Conservation (phyloP, 352 stramenopile species). For the Globisporangium alternatum region DNA sequence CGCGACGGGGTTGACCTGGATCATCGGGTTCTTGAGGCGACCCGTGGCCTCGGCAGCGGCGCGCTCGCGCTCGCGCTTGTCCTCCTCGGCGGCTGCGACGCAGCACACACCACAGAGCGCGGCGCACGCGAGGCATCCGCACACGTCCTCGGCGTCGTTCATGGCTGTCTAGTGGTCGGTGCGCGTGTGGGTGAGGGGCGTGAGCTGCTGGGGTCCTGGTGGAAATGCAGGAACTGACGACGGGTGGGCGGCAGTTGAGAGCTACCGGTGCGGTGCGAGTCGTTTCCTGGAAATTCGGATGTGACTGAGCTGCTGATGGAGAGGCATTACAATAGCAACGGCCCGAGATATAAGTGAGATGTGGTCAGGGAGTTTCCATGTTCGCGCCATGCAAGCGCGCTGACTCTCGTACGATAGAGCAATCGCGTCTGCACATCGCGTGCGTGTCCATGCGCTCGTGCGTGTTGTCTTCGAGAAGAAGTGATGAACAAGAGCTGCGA, state of each 20-base stretch:
- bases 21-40: conserved; percentile 52
- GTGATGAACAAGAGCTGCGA: neutral
- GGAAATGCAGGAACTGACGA: neutral
- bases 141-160: conserved; percentile 77
- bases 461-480: neutral
- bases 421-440: conserved; percentile 2
- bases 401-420: neutral
- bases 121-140: conserved; percentile 66
- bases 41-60: conserved; percentile 27
- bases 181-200: neutral
- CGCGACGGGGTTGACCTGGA: conserved; percentile 62
- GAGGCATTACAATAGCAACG: no score
- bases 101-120: conserved; percentile 75
- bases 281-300: conserved; percentile 6
- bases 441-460: neutral
- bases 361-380: conserved; percentile 7
- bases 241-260: neutral
- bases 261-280: neutral
- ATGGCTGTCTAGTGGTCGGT: conserved; percentile 24
- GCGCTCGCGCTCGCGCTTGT: conserved; percentile 75
- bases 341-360: neutral
- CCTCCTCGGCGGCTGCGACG: conserved; percentile 73
- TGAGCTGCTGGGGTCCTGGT: neutral
- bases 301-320: neutral
- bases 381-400: neutral